phyloP scores from a whole-genome alignment of 129 eudicot species.

The Flaveria ramosissima region DNA sequence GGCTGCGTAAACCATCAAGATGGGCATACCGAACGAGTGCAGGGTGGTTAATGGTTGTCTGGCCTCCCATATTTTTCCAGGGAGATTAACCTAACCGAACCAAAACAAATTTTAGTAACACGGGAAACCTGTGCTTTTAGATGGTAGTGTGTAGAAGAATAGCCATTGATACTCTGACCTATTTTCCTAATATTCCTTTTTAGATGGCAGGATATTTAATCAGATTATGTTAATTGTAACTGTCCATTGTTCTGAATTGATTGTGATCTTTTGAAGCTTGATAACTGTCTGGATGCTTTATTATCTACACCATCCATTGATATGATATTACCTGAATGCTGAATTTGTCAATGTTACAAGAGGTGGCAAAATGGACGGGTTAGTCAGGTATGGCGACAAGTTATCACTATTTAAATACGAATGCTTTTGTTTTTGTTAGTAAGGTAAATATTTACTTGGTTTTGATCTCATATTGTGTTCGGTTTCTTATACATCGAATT shows the following conservation, averaged over 20 bases:
- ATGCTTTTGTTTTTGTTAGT: background rate
- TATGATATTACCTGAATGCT: slow-evolving; percentile 6
- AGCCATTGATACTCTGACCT: slow-evolving; percentile 43
- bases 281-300: background rate
- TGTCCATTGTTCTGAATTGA: slow-evolving; percentile 33
- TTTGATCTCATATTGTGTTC: background rate
- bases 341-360: slow-evolving; percentile 2
- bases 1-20: slow-evolving; percentile 40
- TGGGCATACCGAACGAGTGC: slow-evolving; percentile 33
- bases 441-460: background rate
- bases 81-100: slow-evolving; percentile 48
- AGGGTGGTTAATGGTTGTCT: slow-evolving; percentile 42
- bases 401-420: background rate
- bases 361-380: background rate
- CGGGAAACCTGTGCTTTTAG: slow-evolving; percentile 28
- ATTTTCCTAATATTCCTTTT: slow-evolving; percentile 2
- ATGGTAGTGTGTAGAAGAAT: slow-evolving; percentile 48
- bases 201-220: slow-evolving; percentile 38
- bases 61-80: slow-evolving; percentile 19
- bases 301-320: background rate
- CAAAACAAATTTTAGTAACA: background rate
- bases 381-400: background rate
- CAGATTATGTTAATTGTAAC: slow-evolving; percentile 27
- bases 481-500: background rate
- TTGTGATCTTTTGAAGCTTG: slow-evolving; percentile 20